A percentile compares a stretch with the other conserved stretches of the same genome.
Conservation (phyloP, 2,329 filamentous ascomycete genomes). For the Pyricularia sp. region DNA sequence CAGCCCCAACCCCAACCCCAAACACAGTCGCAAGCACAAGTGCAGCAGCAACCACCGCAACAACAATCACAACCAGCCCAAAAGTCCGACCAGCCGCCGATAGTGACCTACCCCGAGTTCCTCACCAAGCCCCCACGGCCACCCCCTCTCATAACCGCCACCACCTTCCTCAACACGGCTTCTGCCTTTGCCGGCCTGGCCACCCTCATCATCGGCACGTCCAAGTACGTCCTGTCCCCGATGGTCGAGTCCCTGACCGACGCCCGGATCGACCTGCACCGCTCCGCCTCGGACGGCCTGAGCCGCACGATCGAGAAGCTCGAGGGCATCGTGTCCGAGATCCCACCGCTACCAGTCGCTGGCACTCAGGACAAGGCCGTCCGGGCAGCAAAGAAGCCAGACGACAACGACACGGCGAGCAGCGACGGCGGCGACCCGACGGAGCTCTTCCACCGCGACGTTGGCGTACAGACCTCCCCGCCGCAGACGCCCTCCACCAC, state of each 20-base stretch:
- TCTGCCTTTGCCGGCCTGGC: slow-evolving; percentile 48
- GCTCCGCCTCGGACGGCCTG: slow-evolving; percentile 35
- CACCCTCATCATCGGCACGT: slow-evolving; percentile 60
- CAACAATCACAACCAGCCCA: slow-evolving; percentile 11
- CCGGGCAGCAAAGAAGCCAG: slow-evolving; percentile 5
- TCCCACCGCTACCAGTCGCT: slow-evolving; percentile 40
- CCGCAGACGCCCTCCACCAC: slow-evolving; percentile 23
- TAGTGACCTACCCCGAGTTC: slow-evolving; percentile 64
- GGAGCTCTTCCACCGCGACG: slow-evolving; percentile 73
- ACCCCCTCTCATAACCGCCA: slow-evolving; percentile 53
- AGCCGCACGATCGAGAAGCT: slow-evolving; percentile 38
- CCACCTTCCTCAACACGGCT: slow-evolving; percentile 47
- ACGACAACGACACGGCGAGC: slow-evolving; percentile 27
- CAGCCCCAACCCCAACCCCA: not conserved
- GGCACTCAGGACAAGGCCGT: slow-evolving; percentile 12
- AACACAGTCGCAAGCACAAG: slow-evolving; percentile 1
- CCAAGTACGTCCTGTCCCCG: slow-evolving; percentile 58
- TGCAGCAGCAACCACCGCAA: not conserved
- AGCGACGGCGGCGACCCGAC: slow-evolving; percentile 56
- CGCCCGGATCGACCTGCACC: slow-evolving; percentile 43
- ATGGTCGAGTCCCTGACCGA: slow-evolving; percentile 45
- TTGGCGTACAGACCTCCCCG: slow-evolving; percentile 64
- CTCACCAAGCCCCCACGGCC: slow-evolving; percentile 46
- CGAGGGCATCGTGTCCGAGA: slow-evolving; percentile 49
- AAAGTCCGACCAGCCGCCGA: slow-evolving; percentile 39